These are phyloP conservation scores for Carex arenaria DNA, from an alignment of 202 grass and related monocot species.

Conservation along the genomic window DNA sequence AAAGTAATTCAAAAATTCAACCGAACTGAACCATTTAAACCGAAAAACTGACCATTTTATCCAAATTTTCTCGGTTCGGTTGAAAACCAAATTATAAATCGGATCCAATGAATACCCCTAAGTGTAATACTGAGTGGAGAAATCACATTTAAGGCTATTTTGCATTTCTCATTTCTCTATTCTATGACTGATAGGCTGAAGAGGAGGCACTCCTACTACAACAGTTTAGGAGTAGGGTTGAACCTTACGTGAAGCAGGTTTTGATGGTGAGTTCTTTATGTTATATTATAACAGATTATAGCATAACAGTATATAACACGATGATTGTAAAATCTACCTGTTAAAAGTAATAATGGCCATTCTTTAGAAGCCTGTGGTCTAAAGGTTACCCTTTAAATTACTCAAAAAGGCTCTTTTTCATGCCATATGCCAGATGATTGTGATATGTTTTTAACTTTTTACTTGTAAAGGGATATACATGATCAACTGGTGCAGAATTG, in stretches of 20 bases:
- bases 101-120: no score
- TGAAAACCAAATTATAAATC: no score
- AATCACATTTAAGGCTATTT: slow-evolving; percentile 3
- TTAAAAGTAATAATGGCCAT: not conserved
- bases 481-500: not conserved
- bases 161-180: slow-evolving; percentile 27
- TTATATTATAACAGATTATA: slow-evolving; percentile 3
- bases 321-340: not conserved
- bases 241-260: slow-evolving; percentile 64
- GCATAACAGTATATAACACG: not conserved
- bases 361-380: not conserved
- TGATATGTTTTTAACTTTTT: not conserved
- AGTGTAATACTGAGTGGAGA: not conserved
- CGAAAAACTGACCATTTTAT: no score
- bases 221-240: slow-evolving; percentile 53
- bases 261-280: slow-evolving; percentile 52
- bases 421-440: not conserved
- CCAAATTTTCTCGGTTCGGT: no score
- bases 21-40: no score
- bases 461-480: not conserved
- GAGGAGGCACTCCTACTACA: slow-evolving; percentile 86
- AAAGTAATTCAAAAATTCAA: no score
- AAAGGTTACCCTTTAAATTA: not conserved
- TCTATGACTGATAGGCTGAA: slow-evolving; percentile 42
- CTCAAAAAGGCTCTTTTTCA: not conserved